phyloP scores from a whole-genome alignment of 352 stramenopile species.

The Phytophthora chlamydospora region DNA sequence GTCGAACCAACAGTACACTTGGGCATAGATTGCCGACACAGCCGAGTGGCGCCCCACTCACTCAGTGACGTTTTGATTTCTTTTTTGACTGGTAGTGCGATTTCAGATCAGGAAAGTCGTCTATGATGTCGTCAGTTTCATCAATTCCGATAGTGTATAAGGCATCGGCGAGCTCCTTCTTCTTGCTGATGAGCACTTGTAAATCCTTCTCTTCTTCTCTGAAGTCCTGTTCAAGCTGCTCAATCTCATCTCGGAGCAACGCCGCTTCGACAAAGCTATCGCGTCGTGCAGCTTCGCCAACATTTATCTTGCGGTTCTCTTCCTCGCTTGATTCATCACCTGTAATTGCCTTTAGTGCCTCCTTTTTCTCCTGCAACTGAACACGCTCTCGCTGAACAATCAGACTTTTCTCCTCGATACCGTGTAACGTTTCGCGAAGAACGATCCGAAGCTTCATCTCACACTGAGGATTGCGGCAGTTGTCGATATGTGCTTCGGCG shows the following conservation, averaged over 20 bases:
- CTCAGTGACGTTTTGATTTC: conserved; percentile 11
- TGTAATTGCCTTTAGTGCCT: conserved; percentile 50
- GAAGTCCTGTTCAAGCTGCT: conserved; percentile 65
- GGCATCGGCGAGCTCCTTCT: conserved; percentile 1
- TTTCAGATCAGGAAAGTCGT: conserved; percentile 45
- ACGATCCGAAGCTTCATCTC: conserved; percentile 65
- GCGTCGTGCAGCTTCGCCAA: neutral
- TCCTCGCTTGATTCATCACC: conserved; percentile 38
- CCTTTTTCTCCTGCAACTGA: conserved; percentile 42
- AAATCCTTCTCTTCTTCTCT: conserved; percentile 39
- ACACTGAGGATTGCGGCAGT: conserved; percentile 52
- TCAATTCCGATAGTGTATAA: conserved; percentile 39
- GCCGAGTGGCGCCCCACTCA: too few relatives aligned
- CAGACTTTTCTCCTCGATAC: conserved; percentile 41
- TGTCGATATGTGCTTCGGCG: conserved; percentile 58
- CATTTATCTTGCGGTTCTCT: neutral
- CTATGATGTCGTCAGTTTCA: conserved; percentile 45
- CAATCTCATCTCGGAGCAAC: conserved; percentile 58
- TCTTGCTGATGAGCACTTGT: neutral
- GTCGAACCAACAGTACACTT: too few relatives aligned
- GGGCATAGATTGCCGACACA: too few relatives aligned
- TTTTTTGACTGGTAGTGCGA: conserved; percentile 34
- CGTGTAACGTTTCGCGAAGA: conserved; percentile 61
- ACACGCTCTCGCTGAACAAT: conserved; percentile 22
- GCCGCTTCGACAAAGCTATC: conserved; percentile 45